Percentiles rank a stretch among this genome's conserved stretches.
Conservation (phyloP, 176 grass and related monocot genomes). For the Carex parvula region DNA sequence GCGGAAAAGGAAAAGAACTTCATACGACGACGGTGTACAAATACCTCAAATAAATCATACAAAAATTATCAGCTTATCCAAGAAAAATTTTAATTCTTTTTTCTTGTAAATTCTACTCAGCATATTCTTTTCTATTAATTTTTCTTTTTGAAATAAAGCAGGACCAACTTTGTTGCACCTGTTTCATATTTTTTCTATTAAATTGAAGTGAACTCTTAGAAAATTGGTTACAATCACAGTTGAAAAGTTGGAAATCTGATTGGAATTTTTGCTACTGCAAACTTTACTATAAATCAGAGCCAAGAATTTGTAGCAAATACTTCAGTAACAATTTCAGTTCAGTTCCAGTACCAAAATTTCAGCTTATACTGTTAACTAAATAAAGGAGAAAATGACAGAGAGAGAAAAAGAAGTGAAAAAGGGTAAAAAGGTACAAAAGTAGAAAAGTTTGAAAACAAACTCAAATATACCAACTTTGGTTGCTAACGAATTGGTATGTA, state of each 20-base stretch:
- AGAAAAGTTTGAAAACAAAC: neutral
- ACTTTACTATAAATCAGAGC: neutral
- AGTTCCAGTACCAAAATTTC: neutral
- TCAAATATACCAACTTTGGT: neutral
- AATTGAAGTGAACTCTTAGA: neutral
- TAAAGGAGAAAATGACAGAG: neutral
- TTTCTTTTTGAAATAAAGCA: neutral
- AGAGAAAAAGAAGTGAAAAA: neutral
- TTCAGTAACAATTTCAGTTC: neutral
- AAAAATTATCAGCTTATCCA: too few species aligned
- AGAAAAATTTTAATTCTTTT: too few species aligned
- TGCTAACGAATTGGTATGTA: neutral
- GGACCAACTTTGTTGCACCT: neutral
- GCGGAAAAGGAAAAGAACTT: neutral
- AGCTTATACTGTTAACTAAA: neutral
- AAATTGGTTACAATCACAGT: neutral
- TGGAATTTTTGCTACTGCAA: neutral
- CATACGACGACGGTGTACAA: neutral
- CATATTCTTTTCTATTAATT: neutral
- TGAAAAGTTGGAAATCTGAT: neutral
- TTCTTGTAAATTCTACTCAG: neutral
- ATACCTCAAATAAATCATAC: neutral
- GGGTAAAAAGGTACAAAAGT: neutral
- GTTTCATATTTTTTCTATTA: neutral
- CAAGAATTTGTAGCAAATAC: neutral